A percentile compares a stretch with the other conserved stretches of the same genome.
Evolutionary conservation across 1,139 yeast genomes (phyloP).

Genomic region (Pichia sp.): DNA sequence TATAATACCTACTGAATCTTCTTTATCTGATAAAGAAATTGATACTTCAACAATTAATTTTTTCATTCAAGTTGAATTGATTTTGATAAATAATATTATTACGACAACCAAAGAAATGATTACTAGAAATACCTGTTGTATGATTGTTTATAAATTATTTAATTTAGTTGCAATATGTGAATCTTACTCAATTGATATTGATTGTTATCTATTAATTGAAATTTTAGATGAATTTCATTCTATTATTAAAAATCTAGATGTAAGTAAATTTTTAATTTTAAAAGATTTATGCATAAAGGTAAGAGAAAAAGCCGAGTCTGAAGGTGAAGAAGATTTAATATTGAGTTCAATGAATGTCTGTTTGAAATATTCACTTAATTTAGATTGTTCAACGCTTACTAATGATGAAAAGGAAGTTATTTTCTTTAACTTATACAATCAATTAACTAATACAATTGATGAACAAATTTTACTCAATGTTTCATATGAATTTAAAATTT

Average conservation of each 20-base stretch:
- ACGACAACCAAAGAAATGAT: conserved; percentile 6
- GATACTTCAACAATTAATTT: neutral
- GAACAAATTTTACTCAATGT: conserved; percentile 16
- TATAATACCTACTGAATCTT: neutral
- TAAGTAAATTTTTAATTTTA: neutral
- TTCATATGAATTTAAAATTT: conserved; percentile 9
- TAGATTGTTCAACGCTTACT: neutral
- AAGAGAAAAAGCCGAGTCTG: neutral
- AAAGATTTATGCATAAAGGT: conserved; percentile 1
- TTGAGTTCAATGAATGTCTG: neutral
- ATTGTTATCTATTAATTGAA: conserved; percentile 3
- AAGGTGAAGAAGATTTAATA: conserved; percentile 5
- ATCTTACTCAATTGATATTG: neutral
- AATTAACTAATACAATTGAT: neutral
- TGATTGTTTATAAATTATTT: conserved; percentile 2
- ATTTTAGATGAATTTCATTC: conserved; percentile 7
- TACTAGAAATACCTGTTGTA: neutral
- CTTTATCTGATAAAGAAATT: neutral
- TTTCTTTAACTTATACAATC: conserved; percentile 3
- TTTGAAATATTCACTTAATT: conserved; percentile 5
- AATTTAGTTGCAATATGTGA: conserved; percentile 1
- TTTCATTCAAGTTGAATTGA: conserved; percentile 8
- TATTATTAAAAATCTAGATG: neutral
- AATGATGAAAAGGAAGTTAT: conserved; percentile 1
- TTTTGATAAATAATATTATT: conserved; percentile 12